Percentiles rank a stretch among this genome's conserved stretches.
Evolutionary conservation across 768 basidiomycete genomes (phyloP).

Genomic region (Antrodiella citrinella): DNA sequence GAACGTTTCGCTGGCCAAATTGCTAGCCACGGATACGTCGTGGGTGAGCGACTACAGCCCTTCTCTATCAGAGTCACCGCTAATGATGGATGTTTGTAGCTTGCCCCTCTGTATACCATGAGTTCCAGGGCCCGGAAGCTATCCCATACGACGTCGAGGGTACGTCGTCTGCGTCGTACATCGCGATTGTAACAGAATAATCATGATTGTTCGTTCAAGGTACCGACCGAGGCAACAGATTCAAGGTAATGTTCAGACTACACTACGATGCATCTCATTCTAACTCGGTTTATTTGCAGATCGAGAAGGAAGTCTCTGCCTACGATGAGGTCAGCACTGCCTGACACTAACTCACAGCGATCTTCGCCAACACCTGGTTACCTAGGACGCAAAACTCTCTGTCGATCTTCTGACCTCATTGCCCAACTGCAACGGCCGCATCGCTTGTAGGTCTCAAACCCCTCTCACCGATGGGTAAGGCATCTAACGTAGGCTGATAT

Average conservation of each 20-base stretch:
- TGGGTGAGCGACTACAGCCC: constrained; percentile 40
- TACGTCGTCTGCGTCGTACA: constrained; percentile 19
- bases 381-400: constrained; percentile 71
- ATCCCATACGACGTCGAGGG: constrained; percentile 87
- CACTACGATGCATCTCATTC: too few species aligned
- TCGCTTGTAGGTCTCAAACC: constrained; percentile 52
- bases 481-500: constrained; percentile 12
- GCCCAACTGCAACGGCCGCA: constrained; percentile 84
- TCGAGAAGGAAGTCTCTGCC: constrained; percentile 79
- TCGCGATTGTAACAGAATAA: not conserved
- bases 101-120: constrained; percentile 83
- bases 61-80: not conserved
- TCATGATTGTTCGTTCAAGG: constrained; percentile 29
- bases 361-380: not conserved
- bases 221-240: constrained; percentile 87
- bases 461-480: constrained; percentile 7
- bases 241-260: constrained; percentile 56
- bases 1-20: constrained; percentile 86
- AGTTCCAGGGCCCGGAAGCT: constrained; percentile 83
- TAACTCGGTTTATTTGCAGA: constrained; percentile 33
- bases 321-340: constrained; percentile 67
- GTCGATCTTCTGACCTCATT: constrained; percentile 68
- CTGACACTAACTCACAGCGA: not conserved
- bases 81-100: constrained; percentile 43
- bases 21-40: constrained; percentile 78